Evolutionary conservation across 305 asterid genomes (phyloP), one percentile per base, ranked within the genome.

Genomic region (Stenogyne calaminthoides): DNA sequence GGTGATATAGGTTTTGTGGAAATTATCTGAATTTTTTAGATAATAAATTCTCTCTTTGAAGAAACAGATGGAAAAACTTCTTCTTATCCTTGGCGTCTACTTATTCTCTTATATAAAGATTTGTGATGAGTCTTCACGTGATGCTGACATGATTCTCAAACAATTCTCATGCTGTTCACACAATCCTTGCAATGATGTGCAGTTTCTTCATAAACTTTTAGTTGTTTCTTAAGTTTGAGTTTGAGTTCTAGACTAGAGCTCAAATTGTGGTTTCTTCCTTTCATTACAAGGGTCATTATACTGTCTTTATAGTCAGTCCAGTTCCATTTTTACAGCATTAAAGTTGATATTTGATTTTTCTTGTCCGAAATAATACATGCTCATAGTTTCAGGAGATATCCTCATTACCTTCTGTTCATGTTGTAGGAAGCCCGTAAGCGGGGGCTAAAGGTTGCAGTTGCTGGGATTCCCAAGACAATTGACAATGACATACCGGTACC

Each of bases 401-500:
- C 67, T 61, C 65, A 71, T 75, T 34, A 20, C 57, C 22, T 16
- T 66, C 52, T 52, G 78, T 64, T 59, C 29, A 7, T 74, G 56
- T 56, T 76, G 80, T 89, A 93, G 98, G 98, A 93, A 84, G 62
- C 91, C 56, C 85, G 97, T 57, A 80, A 69, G 77, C 95, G 98
- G 37, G 95, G 95, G 70, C 90, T 93, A 49, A 91, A 83, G 82
- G 96, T 89, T 69, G 79, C 76, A 51, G 96, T 93, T 76, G 94
- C 92, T 71, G 97, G 98, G 72, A 88, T 93, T 63, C 98, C 97
- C 61, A 93, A 93, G 85, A 91, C 98, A 62, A 93, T 93, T 79
- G 98, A 93, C 81, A 93, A 91, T 78, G 98, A 93, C 82, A 93
- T 93, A 69, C 82, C 94, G 87, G 97, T 93, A 89, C 52, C 80